Evolutionary conservation across 2,329 filamentous ascomycete genomes (phyloP), one percentile per base, ranked within the genome.

Genomic region (Chrysoporthe deuterocubensis): DNA sequence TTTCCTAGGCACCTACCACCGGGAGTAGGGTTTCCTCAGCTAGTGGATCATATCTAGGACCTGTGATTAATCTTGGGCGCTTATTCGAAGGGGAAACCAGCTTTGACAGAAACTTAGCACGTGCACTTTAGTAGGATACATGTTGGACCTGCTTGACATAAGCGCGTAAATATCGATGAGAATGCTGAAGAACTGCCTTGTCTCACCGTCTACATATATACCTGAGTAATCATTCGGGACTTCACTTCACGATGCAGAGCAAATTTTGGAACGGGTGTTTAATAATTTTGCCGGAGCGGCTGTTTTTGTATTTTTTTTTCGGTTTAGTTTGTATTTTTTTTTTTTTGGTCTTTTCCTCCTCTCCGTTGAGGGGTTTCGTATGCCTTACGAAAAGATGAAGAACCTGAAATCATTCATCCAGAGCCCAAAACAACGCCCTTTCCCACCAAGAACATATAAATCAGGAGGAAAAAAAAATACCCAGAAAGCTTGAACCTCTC

Each of bases 291-390:
- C 40, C 62, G 40, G 32, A 60, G 56, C 32, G 62, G 43, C 62
- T 63, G 7, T 42, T 56, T 62, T 66, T 68, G 59, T 50, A 52
- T 21, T 66, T 67, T 67, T 70, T 32, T 66, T 62, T 56, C 50
- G 37, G 42, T 54, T 64, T 61, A 62, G 43, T 64, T 21, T 21
- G 21, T n/a, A n/a, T 32, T 61, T 61, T 5, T 32, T 43, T 5
- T 32, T 32, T 34, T 65, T 65, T 46, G 48, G 7, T 9, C 37
- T 9, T 40, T 40, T 40, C 37, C 37, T 40, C 37, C 37, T 40
- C 37, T 40, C 37, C 32, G 50, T 9, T 2, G 4, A 32, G 13
- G 32, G 3, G 2, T 3, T 57, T 21, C 34, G 34, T 57, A 18
- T 57, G 32, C 54, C 14, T 57, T 57, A 18, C 13, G 32, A 18